Base-by-base conservation (phyloP, 768 basidiomycete species). In the Naematelia encephala region DNA sequence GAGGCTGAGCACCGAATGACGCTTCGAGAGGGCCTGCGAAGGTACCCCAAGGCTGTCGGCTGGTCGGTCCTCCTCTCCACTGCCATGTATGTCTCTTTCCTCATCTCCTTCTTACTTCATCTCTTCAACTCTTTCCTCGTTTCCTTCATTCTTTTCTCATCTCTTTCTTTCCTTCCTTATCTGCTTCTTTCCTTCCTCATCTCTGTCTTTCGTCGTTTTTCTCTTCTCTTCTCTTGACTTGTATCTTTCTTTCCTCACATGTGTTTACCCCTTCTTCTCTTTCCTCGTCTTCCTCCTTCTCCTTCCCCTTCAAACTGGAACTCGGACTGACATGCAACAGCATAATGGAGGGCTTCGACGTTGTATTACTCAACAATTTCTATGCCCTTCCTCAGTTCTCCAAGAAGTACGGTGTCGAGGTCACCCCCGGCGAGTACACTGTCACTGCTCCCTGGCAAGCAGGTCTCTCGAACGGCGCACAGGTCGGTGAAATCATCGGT, bases 361-460 rank as follows among this genome's bases (percentile, higher is more conserved):
- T 34, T 21, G 10, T 48, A 3, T 50, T 45, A n/a, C 4, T 55
- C 3, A 56, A 56, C 26, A 58, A 64, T 34, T 68, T 68, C 54
- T 60, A 57, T 48, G 67, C 53, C 45, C 34, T 62, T 8, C 66
- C 59, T n/a, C 51, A 59, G 16, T 67, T 67, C 53, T 52, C 56
- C 3, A 14, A 51, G 45, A 50, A 54, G 26, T 66, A 50, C 50
- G 64, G 64, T 30, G 51, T 26, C 12, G 56, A 61, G 27, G 23
- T 51, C n/a, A 28, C n/a, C 26, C 19, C 16, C 27, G 26, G 49
- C 30, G 53, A 19, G 22, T 64, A 55, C 39, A 42, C 58, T 14
- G 49, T 78, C 56, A 64, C 73, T 3, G 68, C 77, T 0, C 59
- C 56, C 5, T 77, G 76, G 78, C 78, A 78, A 45, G 61, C 73